Percentiles rank a stretch among this genome's conserved stretches.
phyloP scores from a whole-genome alignment of 352 stramenopile genomes.

The Phytophthora idaei region DNA sequence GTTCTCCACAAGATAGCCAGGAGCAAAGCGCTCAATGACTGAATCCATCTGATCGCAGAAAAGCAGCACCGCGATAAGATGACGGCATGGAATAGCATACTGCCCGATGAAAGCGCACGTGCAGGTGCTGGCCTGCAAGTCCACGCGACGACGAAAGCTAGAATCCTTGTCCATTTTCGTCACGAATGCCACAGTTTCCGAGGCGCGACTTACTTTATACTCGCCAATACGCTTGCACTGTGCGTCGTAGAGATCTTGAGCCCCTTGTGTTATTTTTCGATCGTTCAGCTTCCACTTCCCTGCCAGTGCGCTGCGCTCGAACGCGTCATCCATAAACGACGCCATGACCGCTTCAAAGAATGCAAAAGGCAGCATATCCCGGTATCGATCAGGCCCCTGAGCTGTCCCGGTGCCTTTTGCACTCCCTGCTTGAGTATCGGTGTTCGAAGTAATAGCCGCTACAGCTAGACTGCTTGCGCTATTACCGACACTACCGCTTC shows the following conservation, averaged over 20 bases:
- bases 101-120: constrained; percentile 65
- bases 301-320: constrained; percentile 43
- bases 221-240: constrained; percentile 53
- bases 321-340: constrained; percentile 47
- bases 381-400: constrained; percentile 29
- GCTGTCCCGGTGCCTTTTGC: background rate
- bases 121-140: constrained; percentile 52
- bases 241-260: constrained; percentile 57
- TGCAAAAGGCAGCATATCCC: constrained; percentile 46
- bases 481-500: background rate
- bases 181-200: constrained; percentile 60
- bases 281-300: constrained; percentile 46
- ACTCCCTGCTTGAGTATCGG: background rate
- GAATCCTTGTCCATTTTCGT: constrained; percentile 46
- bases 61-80: constrained; percentile 61
- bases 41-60: constrained; percentile 60
- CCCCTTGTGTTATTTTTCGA: constrained; percentile 49
- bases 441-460: constrained; percentile 11
- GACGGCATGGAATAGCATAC: constrained; percentile 60
- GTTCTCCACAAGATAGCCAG: constrained; percentile 51
- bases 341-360: constrained; percentile 56
- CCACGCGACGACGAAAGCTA: constrained; percentile 41
- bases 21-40: constrained; percentile 46
- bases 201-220: constrained; percentile 60
- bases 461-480: constrained; percentile 9